phyloP scores from a whole-genome alignment of 31 red algal species.

The Pterothamnion heteromorphum region DNA sequence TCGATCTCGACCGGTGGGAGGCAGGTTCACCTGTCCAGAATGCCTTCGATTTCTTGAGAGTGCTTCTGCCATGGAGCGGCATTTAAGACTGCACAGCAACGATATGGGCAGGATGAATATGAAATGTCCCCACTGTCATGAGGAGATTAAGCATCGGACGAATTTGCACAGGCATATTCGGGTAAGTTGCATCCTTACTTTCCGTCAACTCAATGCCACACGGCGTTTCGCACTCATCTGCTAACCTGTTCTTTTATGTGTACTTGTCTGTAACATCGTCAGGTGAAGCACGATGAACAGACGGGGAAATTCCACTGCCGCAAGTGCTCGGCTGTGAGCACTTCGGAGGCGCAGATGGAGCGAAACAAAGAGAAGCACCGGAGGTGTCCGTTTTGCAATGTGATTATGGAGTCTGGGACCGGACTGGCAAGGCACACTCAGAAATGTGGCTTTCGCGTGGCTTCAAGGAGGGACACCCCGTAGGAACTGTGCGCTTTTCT shows the following conservation, averaged over 20 bases:
- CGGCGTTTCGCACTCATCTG: not conserved
- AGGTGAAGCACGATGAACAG: not conserved
- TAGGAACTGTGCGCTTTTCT: too few species aligned
- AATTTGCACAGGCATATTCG: not conserved
- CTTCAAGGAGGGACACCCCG: not conserved
- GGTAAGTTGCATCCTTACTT: not conserved
- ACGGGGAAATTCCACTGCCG: not conserved
- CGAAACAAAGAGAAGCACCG: not conserved
- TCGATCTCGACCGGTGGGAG: not conserved
- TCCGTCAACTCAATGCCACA: not conserved
- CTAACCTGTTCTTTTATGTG: not conserved
- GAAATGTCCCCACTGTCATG: not conserved
- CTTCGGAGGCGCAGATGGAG: not conserved
- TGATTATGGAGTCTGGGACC: not conserved
- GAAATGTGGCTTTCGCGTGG: not conserved
- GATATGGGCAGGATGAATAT: not conserved
- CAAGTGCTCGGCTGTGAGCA: not conserved
- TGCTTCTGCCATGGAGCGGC: not conserved
- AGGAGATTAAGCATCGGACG: not conserved
- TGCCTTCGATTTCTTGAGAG: not conserved
- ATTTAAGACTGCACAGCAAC: not conserved
- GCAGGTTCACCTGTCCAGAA: not conserved
- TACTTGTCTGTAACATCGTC: not conserved
- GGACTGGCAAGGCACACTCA: not conserved
- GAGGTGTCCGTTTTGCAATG: not conserved